A percentile compares a stretch with the other conserved stretches of the same genome.
phyloP scores from a whole-genome alignment of 805 yeast species.

The Saccharomyces jurei region DNA sequence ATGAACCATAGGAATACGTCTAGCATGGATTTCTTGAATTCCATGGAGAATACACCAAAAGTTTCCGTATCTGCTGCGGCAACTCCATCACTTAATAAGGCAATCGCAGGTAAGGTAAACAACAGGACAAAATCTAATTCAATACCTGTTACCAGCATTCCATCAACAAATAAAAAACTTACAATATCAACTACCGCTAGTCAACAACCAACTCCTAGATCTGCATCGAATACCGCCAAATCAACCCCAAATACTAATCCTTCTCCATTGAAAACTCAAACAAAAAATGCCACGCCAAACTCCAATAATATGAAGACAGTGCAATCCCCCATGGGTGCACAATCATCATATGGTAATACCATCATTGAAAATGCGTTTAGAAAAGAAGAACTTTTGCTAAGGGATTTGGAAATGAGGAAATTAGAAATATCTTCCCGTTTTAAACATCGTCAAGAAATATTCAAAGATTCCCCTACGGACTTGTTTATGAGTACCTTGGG shows the following conservation, averaged over 20 bases:
- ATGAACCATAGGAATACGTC: constrained; percentile 4
- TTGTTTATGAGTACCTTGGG: constrained; percentile 27
- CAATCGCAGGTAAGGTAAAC: constrained; percentile 9
- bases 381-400: constrained; percentile 27
- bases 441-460: constrained; percentile 30
- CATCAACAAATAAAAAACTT: constrained; percentile 4
- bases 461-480: constrained; percentile 25
- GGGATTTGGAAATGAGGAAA: constrained; percentile 22
- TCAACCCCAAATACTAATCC: constrained; percentile 10
- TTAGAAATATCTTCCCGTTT: constrained; percentile 28
- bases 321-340: not conserved
- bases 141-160: constrained; percentile 1
- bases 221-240: constrained; percentile 8
- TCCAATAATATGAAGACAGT: constrained; percentile 6
- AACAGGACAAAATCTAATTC: constrained; percentile 3
- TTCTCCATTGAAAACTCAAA: constrained; percentile 2
- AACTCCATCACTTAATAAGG: constrained; percentile 10
- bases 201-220: constrained; percentile 11
- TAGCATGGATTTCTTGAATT: constrained; percentile 16
- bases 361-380: constrained; percentile 21
- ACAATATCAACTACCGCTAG: not conserved
- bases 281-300: constrained; percentile 1
- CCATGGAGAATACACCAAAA: constrained; percentile 9
- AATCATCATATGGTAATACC: not conserved
- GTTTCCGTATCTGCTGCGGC: constrained; percentile 2